Conservation (phyloP, 768 basidiomycete species). For the Scleroderma bovista region DNA sequence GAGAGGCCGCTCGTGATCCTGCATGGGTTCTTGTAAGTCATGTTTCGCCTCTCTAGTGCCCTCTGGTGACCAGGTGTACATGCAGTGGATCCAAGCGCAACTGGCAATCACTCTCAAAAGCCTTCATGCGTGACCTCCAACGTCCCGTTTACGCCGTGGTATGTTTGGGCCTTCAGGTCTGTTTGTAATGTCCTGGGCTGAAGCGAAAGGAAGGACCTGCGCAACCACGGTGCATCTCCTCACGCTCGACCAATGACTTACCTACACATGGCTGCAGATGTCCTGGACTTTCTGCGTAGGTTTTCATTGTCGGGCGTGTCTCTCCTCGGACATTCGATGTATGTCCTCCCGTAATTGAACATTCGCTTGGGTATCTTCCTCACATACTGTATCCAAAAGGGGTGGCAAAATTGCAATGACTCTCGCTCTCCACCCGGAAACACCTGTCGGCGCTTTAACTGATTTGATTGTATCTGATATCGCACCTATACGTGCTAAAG, state of each 20-base stretch:
- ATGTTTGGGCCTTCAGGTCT: conserved; percentile 10
- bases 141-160: conserved; percentile 75
- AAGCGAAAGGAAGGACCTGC: conserved; percentile 54
- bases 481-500: conserved; percentile 54
- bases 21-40: conserved; percentile 58
- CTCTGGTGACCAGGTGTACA: conserved; percentile 2
- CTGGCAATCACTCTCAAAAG: conserved; percentile 78
- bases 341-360: conserved; percentile 20
- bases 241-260: conserved; percentile 74
- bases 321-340: conserved; percentile 91
- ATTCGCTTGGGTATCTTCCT: conserved; percentile 1
- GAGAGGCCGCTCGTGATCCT: conserved; percentile 50
- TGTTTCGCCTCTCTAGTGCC: not conserved
- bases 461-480: conserved; percentile 79
- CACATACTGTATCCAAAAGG: conserved; percentile 37
- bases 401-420: conserved; percentile 83
- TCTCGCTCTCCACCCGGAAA: conserved; percentile 45
- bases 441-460: conserved; percentile 38
- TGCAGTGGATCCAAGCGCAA: conserved; percentile 83
- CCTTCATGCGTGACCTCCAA: conserved; percentile 57
- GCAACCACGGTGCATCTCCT: conserved; percentile 87
- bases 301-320: conserved; percentile 56
- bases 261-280: conserved; percentile 71
- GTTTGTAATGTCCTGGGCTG: not conserved
- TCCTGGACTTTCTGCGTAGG: conserved; percentile 57